These are phyloP conservation scores for Penicillium freii DNA, from an alignment of 2,329 filamentous ascomycete species.

Conservation along the genomic window DNA sequence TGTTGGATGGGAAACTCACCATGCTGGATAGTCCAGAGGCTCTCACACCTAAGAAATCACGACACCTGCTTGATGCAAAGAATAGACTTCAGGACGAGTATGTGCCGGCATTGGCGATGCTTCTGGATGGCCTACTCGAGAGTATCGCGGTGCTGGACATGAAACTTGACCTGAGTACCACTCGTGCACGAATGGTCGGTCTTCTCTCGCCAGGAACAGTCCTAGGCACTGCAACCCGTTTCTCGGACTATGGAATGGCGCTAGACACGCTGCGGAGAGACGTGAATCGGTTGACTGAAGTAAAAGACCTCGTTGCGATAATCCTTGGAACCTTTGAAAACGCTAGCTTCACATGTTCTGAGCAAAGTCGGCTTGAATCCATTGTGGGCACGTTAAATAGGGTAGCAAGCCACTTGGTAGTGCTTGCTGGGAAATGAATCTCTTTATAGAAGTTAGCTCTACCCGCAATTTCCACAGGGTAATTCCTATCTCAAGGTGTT, in stretches of 20 bases:
- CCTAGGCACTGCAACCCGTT: neutral
- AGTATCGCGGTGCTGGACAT: neutral
- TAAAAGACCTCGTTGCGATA: neutral
- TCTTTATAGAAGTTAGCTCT: neutral
- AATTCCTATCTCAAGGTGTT: no score
- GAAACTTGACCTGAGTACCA: neutral
- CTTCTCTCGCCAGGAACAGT: neutral
- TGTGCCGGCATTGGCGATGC: neutral
- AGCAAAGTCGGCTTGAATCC: neutral
- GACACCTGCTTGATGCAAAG: neutral
- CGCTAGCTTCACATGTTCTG: neutral
- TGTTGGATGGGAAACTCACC: neutral
- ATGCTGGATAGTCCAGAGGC: neutral
- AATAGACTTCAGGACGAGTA: neutral
- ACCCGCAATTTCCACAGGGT: no score
- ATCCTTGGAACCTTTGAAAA: neutral
- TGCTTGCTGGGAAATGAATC: neutral
- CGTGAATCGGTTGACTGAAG: neutral
- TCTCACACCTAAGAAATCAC: neutral
- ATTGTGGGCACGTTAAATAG: neutral
- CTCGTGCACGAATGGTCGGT: neutral
- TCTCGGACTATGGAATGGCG: neutral
- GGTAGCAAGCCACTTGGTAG: neutral
- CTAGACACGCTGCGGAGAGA: neutral
- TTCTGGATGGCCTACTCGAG: neutral